A percentile compares a stretch with the other conserved stretches of the same genome.
Evolutionary conservation across 495 filamentous ascomycete species (phyloP).

Genomic region (Lophiostoma macrostomum): DNA sequence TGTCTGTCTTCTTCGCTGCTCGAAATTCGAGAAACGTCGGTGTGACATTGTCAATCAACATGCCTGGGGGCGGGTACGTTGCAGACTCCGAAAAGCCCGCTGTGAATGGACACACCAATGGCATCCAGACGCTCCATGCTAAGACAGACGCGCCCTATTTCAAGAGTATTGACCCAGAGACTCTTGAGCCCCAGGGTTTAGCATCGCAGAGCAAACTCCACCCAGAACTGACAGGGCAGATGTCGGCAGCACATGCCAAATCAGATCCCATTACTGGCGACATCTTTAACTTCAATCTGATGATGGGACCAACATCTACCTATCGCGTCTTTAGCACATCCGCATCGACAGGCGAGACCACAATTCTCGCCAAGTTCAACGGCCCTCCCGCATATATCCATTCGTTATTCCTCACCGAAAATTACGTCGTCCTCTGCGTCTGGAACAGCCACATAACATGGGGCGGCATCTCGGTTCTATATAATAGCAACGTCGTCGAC

Average conservation of each 20-base stretch:
- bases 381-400: constrained; percentile 64
- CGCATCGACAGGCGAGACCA: constrained; percentile 58
- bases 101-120: constrained; percentile 23
- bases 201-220: constrained; percentile 59
- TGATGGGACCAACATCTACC: constrained; percentile 44
- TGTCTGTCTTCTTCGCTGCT: constrained; percentile 48
- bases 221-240: constrained; percentile 60
- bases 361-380: constrained; percentile 66
- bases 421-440: constrained; percentile 65
- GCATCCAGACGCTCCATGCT: constrained; percentile 52
- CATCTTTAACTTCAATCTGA: constrained; percentile 73
- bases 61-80: constrained; percentile 46
- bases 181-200: constrained; percentile 65
- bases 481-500: constrained; percentile 56
- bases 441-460: constrained; percentile 54
- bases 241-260: constrained; percentile 66
- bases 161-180: constrained; percentile 63
- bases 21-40: constrained; percentile 48
- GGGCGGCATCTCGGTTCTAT: constrained; percentile 52
- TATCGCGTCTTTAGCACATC: constrained; percentile 67
- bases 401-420: constrained; percentile 64
- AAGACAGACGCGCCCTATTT: constrained; percentile 58
- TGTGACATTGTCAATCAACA: constrained; percentile 59
- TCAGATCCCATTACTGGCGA: constrained; percentile 69
- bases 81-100: constrained; percentile 4